Base-by-base conservation (phyloP, 345 rosid genomes). In the Balakata baccata region DNA sequence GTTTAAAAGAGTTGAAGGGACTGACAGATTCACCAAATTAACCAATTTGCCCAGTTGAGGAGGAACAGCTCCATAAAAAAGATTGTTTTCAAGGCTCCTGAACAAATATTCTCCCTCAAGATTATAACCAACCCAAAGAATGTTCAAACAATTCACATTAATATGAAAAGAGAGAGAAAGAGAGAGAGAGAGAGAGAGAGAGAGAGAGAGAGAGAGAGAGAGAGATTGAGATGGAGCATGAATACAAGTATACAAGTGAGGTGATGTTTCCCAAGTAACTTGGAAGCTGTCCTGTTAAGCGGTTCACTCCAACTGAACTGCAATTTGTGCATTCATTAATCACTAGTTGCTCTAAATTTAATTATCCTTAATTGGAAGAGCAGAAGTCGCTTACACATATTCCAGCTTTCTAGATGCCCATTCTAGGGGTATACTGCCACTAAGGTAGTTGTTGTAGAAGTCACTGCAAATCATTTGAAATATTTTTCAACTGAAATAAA, bases 391-490 rank as follows among this genome's bases (percentile, higher is more conserved):
- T 75, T 59, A 83, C 86, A 83, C 67, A 9, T 29, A 60, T 17
- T 75, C 68, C 82, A 83, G 70, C 52, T 72, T 76, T 67, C 71
- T 18, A 39, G 87, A 72, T 74, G 83, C 77, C 88, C 86, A 85
- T 75, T 85, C 82, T 16, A n/a, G 75, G 2, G 90, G 90, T 76
- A 87, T 80, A 59, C 79, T 62, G 53, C 90, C 87, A 43, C 60
- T 76, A 46, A 87, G 78, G 56, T 71, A 81, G 81, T 87, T 87
- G 61, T 47, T 60, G 66, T 77, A 2, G 37, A 78, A 68, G 75
- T 80, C 74, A 34, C 90, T 87, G 73, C 29, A 61, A 71, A 66
- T 18, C 22, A 70, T 51, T 22, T n/a, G 63, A 63, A 18, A 46
- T 20, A n/a, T 9, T 64, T 64, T 38, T 17, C 45, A 18, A 39